These are phyloP conservation scores for Pulveroboletus sp. DNA, from an alignment of 768 basidiomycete species.

Conservation along the genomic window DNA sequence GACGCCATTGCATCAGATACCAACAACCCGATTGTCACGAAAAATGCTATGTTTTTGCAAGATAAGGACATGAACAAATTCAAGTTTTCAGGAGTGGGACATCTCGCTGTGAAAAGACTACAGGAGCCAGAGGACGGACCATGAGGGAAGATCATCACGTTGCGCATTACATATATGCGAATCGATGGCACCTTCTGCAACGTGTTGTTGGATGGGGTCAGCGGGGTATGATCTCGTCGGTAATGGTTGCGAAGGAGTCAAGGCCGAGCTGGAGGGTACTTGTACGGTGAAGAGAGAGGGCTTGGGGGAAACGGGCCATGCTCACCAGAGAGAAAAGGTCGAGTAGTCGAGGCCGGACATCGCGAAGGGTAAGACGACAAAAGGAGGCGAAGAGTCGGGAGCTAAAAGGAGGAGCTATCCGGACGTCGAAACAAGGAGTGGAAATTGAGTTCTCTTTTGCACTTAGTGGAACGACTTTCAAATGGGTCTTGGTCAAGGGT, in stretches of 20 bases:
- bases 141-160: slow-evolving; percentile 33
- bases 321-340: slow-evolving; percentile 26
- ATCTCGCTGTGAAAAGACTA: too few species aligned
- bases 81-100: too few species aligned
- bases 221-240: slow-evolving; percentile 24
- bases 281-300: slow-evolving; percentile 1
- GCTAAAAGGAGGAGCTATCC: slow-evolving; percentile 5
- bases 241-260: slow-evolving; percentile 25
- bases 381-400: slow-evolving; percentile 1
- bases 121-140: slow-evolving; percentile 32
- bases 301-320: background rate
- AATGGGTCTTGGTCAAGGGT: slow-evolving; percentile 25
- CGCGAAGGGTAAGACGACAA: background rate
- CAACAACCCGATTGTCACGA: too few species aligned
- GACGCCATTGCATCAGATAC: too few species aligned
- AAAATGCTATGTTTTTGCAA: too few species aligned
- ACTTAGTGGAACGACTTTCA: slow-evolving; percentile 17
- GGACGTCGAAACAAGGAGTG: slow-evolving; percentile 6
- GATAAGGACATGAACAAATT: too few species aligned
- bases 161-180: slow-evolving; percentile 21
- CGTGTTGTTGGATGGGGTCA: slow-evolving; percentile 25
- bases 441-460: slow-evolving; percentile 18
- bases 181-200: slow-evolving; percentile 28
- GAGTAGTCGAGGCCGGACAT: slow-evolving; percentile 27
- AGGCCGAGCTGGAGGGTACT: slow-evolving; percentile 17